phyloP scores from a whole-genome alignment of 371 early-diverging fungal species.

The Rhizopus delemar region DNA sequence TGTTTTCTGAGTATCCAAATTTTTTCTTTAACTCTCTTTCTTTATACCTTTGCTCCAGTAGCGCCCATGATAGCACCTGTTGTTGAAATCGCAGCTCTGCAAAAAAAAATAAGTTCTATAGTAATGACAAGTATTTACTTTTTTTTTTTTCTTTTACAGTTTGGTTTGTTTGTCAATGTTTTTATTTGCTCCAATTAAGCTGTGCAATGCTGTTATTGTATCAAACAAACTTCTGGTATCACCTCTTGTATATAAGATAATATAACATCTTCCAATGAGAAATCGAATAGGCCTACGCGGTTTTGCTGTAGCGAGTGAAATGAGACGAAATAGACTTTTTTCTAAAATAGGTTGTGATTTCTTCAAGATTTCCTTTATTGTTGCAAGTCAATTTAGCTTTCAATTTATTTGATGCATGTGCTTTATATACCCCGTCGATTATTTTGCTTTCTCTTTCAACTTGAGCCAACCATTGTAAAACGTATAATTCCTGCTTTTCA shows the following conservation, averaged over 20 bases:
- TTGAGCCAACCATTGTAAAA: conserved; percentile 79
- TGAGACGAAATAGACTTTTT: conserved; percentile 64
- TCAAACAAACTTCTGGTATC: conserved; percentile 78
- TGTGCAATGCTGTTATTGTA: conserved; percentile 72
- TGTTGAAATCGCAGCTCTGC: conserved; percentile 75
- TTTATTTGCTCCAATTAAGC: conserved; percentile 63
- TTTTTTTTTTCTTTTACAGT: conserved; percentile 38
- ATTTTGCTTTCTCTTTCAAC: conserved; percentile 70
- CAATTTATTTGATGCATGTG: not conserved
- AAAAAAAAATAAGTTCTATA: not conserved
- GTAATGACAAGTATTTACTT: not conserved
- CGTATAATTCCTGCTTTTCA: conserved; percentile 76
- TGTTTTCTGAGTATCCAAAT: not conserved
- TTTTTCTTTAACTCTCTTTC: not conserved
- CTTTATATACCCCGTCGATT: conserved; percentile 46
- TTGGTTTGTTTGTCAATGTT: conserved; percentile 67
- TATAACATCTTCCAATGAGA: conserved; percentile 75
- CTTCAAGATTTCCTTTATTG: conserved; percentile 59
- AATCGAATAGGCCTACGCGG: conserved; percentile 79
- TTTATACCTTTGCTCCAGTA: conserved; percentile 60
- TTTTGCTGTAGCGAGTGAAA: conserved; percentile 66
- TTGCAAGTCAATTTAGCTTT: not conserved
- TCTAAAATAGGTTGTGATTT: conserved; percentile 70
- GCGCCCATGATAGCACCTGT: conserved; percentile 74
- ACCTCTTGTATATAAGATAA: conserved; percentile 69